A percentile compares a stretch with the other conserved stretches of the same genome.
Conservation (phyloP, 2,329 filamentous ascomycete species). For the Pseudogymnoascus sp. region DNA sequence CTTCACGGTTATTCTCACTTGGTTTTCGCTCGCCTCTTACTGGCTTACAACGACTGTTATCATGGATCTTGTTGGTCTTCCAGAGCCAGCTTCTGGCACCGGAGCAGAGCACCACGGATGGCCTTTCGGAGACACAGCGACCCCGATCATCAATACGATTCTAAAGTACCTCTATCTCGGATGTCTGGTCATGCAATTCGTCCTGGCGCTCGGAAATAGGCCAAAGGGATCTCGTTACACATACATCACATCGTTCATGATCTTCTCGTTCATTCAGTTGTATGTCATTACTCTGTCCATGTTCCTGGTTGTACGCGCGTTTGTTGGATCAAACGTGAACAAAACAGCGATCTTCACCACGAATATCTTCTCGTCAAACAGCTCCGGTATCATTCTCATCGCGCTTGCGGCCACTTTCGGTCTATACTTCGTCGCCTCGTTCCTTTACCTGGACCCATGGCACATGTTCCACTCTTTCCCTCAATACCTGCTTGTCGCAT, state of each 20-base stretch:
- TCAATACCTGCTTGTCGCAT: constrained; percentile 85
- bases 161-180: constrained; percentile 88
- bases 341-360: constrained; percentile 61
- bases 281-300: constrained; percentile 84
- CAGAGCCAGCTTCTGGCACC: constrained; percentile 37
- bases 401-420: constrained; percentile 91
- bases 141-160: constrained; percentile 83
- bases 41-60: constrained; percentile 98
- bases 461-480: constrained; percentile 99
- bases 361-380: constrained; percentile 72
- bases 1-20: constrained; percentile 78
- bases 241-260: constrained; percentile 80
- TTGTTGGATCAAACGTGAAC: constrained; percentile 51
- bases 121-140: constrained; percentile 81
- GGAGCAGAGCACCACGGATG: constrained; percentile 54
- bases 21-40: constrained; percentile 86
- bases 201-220: constrained; percentile 89
- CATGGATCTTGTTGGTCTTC: constrained; percentile 87
- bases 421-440: constrained; percentile 92
- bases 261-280: constrained; percentile 80
- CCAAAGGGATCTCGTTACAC: constrained; percentile 92
- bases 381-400: constrained; percentile 87
- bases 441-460: constrained; percentile 97
- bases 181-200: constrained; percentile 90
- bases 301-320: constrained; percentile 79